phyloP scores from a whole-genome alignment of 768 basidiomycete species.

The Mycena rebaudengoi region DNA sequence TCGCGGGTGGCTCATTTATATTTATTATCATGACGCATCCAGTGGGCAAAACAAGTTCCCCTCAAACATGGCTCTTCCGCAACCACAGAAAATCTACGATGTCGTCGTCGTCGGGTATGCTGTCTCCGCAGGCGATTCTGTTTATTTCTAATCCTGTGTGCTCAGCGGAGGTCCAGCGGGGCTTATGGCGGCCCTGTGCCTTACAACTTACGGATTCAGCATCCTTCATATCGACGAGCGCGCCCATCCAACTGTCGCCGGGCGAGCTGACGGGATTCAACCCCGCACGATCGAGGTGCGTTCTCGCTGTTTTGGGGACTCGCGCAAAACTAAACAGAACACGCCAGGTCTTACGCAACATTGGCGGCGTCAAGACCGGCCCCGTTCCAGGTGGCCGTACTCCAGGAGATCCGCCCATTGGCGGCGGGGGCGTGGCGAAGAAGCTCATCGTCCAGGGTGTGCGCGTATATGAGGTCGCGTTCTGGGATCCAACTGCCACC shows the following conservation, averaged over 20 bases:
- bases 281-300: constrained; percentile 57
- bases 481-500: constrained; percentile 25
- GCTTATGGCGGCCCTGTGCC: constrained; percentile 27
- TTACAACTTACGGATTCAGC: constrained; percentile 28
- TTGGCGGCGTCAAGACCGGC: constrained; percentile 22
- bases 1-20: neutral
- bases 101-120: constrained; percentile 29
- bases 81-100: constrained; percentile 23
- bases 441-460: constrained; percentile 27
- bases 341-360: neutral
- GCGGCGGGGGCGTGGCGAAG: constrained; percentile 25
- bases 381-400: constrained; percentile 23
- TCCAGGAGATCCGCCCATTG: constrained; percentile 13
- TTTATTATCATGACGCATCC: neutral
- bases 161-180: constrained; percentile 26
- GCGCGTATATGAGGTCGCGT: constrained; percentile 29
- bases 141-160: neutral
- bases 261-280: constrained; percentile 66
- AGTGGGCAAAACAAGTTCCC: neutral
- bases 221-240: constrained; percentile 30
- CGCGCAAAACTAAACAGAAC: neutral
- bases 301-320: neutral
- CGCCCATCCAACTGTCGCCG: constrained; percentile 38
- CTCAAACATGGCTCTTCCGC: constrained; percentile 11
- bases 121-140: neutral